Evolutionary conservation across 192 early-diverging fungal species (phyloP).

Genomic region (Phlyctochytrium bullatum): DNA sequence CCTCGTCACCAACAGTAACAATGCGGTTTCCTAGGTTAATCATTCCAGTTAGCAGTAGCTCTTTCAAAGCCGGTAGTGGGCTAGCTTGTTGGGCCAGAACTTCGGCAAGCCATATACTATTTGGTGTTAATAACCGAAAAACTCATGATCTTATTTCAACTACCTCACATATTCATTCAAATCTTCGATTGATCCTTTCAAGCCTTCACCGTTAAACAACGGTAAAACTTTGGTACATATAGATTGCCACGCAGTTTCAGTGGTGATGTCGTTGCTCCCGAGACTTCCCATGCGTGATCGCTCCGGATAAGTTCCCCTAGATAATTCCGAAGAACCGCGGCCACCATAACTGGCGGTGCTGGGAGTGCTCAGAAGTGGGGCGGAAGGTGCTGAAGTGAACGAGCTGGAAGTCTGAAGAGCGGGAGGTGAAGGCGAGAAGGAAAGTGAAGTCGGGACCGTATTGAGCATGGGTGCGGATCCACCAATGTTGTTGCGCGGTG

Average conservation of each 20-base stretch:
- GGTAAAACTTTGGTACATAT: constrained; percentile 74
- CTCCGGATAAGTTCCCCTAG: background rate
- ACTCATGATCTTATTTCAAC: constrained; percentile 3
- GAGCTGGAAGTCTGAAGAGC: background rate
- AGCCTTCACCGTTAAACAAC: constrained; percentile 80
- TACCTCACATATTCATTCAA: constrained; percentile 76
- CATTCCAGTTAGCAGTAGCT: constrained; percentile 61
- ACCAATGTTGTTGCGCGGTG: background rate
- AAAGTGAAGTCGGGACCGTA: background rate
- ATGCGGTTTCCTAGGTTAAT: constrained; percentile 65
- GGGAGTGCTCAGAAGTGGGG: background rate
- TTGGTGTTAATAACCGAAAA: background rate
- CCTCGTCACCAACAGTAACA: constrained; percentile 64
- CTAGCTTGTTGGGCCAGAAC: constrained; percentile 13
- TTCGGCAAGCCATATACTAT: constrained; percentile 20
- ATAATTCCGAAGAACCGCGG: background rate
- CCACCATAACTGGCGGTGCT: background rate
- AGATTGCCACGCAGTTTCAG: constrained; percentile 59
- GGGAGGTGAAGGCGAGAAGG: background rate
- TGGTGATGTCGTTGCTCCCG: background rate
- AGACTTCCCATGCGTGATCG: background rate
- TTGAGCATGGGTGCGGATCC: background rate
- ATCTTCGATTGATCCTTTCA: constrained; percentile 82
- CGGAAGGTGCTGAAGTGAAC: background rate
- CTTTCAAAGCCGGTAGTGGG: constrained; percentile 56